A percentile compares a stretch with the other conserved stretches of the same genome.
phyloP scores from a whole-genome alignment of 148 eudicot species.

The Spergularia bocconei region DNA sequence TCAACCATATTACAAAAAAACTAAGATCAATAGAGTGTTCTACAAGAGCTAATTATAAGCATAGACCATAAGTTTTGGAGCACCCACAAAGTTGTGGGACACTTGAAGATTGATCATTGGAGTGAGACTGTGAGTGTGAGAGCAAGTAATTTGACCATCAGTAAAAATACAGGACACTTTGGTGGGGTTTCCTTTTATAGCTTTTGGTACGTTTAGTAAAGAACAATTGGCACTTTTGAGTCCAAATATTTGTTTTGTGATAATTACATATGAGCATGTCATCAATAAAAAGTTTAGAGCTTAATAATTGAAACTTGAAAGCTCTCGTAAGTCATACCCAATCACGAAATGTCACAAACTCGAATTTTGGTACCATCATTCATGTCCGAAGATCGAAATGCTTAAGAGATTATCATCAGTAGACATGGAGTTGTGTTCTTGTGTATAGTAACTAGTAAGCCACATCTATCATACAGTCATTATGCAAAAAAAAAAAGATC shows the following conservation, averaged over 20 bases:
- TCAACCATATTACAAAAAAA: not conserved
- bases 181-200: slow-evolving; percentile 7
- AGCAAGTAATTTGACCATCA: slow-evolving; percentile 14
- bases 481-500: not conserved
- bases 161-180: slow-evolving; percentile 4
- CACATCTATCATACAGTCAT: not conserved
- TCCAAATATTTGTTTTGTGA: not conserved
- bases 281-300: no score
- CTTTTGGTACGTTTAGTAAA: slow-evolving; percentile 1
- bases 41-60: slow-evolving; percentile 8
- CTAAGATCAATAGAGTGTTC: not conserved
- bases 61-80: slow-evolving; percentile 11
- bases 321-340: no score
- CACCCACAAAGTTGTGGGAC: slow-evolving; percentile 8
- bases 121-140: slow-evolving; percentile 6
- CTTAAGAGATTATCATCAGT: no score
- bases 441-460: no score
- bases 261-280: not conserved
- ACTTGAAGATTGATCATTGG: slow-evolving; percentile 30
- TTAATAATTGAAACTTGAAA: no score
- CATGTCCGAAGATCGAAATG: no score
- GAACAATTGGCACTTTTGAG: not conserved
- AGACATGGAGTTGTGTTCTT: no score
- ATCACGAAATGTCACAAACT: no score
- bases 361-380: no score